Evolutionary conservation across 2,329 filamentous ascomycete species (phyloP).

Genomic region (Purpureocillium lavendulum): DNA sequence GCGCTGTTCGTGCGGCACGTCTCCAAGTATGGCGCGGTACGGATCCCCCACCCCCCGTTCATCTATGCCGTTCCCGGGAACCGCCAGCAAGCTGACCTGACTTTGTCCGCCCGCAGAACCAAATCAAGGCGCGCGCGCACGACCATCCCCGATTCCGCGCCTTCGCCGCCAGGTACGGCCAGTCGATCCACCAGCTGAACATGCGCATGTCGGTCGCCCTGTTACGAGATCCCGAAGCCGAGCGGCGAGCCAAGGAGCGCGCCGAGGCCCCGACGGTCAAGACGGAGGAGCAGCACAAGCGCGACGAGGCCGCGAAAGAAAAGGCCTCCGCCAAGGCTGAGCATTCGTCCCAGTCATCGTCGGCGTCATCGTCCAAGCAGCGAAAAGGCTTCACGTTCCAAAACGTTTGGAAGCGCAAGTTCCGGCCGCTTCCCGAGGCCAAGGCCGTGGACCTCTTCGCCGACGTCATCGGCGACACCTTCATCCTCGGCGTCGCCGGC

Average conservation of each 20-base stretch:
- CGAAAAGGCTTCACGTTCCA: slow-evolving; percentile 24
- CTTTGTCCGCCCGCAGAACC: slow-evolving; percentile 37
- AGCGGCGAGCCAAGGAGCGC: slow-evolving; percentile 51
- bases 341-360: slow-evolving; percentile 1
- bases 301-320: slow-evolving; percentile 40
- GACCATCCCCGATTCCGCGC: slow-evolving; percentile 53
- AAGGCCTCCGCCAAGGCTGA: slow-evolving; percentile 26
- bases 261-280: slow-evolving; percentile 57
- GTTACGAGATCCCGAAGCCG: slow-evolving; percentile 48
- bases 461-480: slow-evolving; percentile 55
- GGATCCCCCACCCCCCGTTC: slow-evolving; percentile 20
- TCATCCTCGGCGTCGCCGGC: slow-evolving; percentile 52
- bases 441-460: slow-evolving; percentile 62
- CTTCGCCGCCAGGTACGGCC: slow-evolving; percentile 54
- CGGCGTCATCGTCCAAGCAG: slow-evolving; percentile 6
- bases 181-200: slow-evolving; percentile 57
- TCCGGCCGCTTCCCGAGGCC: slow-evolving; percentile 52
- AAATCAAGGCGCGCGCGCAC: slow-evolving; percentile 57
- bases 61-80: too few relatives aligned
- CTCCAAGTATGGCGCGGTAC: slow-evolving; percentile 62
- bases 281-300: slow-evolving; percentile 51
- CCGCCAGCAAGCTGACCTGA: too few relatives aligned
- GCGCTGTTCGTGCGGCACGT: slow-evolving; percentile 56
- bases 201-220: slow-evolving; percentile 55
- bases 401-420: slow-evolving; percentile 55